phyloP scores from a whole-genome alignment of 345 rosid genomes.

The Ceriops decandra region DNA sequence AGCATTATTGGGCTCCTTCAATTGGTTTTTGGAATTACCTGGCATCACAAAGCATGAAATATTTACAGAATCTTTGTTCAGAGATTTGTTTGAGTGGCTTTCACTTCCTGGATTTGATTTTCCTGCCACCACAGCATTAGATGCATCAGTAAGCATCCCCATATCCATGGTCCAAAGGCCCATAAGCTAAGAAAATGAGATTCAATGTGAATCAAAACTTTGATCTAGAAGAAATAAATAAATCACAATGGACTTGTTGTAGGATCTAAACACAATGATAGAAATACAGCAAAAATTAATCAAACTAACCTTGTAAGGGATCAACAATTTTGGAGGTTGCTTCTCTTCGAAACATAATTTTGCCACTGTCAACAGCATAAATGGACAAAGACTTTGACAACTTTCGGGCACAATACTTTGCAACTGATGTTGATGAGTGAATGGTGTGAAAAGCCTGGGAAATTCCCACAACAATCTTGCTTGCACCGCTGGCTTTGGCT shows the following conservation, averaged over 20 bases:
- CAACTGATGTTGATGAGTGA: slow-evolving; percentile 58
- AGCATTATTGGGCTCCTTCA: slow-evolving; percentile 14
- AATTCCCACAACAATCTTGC: slow-evolving; percentile 63
- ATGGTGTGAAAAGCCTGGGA: slow-evolving; percentile 49
- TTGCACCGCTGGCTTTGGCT: slow-evolving; percentile 53
- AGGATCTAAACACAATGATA: too few species aligned
- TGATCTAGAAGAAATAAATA: background rate
- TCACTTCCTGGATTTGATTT: slow-evolving; percentile 16
- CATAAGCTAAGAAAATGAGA: slow-evolving; percentile 7
- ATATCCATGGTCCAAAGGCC: slow-evolving; percentile 4
- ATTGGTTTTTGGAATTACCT: slow-evolving; percentile 13
- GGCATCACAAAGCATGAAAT: background rate
- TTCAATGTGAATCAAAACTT: slow-evolving; percentile 5
- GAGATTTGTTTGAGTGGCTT: slow-evolving; percentile 7
- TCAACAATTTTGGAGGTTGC: slow-evolving; percentile 32
- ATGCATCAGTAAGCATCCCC: slow-evolving; percentile 5
- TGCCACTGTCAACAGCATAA: slow-evolving; percentile 70
- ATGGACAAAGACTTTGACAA: slow-evolving; percentile 54
- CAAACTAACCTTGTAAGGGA: background rate
- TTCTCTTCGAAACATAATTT: slow-evolving; percentile 64
- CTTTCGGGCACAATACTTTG: slow-evolving; percentile 78
- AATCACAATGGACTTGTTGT: background rate
- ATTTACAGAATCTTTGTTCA: slow-evolving; percentile 8
- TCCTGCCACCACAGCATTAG: slow-evolving; percentile 21
- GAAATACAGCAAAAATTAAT: too few species aligned